A percentile compares a stretch with the other conserved stretches of the same genome.
These are phyloP conservation scores for Fusarium oligoseptatum DNA, from an alignment of 2,329 filamentous ascomycete genomes.

Conservation along the genomic window DNA sequence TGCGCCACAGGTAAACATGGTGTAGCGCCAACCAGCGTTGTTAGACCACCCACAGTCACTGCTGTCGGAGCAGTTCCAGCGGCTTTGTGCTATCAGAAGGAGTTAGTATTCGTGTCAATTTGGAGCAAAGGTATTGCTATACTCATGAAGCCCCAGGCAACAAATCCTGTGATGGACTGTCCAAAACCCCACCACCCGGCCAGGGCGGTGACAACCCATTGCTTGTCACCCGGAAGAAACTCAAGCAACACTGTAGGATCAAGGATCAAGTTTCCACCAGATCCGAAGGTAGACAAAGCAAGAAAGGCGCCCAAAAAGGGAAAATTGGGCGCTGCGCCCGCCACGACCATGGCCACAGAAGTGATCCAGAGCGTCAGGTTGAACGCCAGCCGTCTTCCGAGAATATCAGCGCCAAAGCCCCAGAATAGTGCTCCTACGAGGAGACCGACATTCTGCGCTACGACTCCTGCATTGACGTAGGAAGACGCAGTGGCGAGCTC, in stretches of 20 bases:
- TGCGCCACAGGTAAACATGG: constrained; percentile 30
- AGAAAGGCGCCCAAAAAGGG: constrained; percentile 13
- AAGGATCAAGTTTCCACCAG: constrained; percentile 23
- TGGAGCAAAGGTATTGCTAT: background rate
- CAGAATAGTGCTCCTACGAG: constrained; percentile 21
- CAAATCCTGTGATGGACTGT: constrained; percentile 12
- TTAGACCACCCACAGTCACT: background rate
- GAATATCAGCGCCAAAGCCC: constrained; percentile 28
- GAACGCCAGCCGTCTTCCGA: constrained; percentile 24
- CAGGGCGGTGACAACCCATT: constrained; percentile 21
- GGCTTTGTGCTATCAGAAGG: background rate
- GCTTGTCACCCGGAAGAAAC: constrained; percentile 13
- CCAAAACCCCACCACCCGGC: constrained; percentile 32
- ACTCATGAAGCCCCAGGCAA: constrained; percentile 19
- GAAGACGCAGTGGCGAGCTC: constrained; percentile 12
- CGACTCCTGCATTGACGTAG: constrained; percentile 11
- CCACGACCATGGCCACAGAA: background rate
- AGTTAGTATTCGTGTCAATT: background rate
- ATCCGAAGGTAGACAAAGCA: constrained; percentile 1
- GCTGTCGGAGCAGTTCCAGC: constrained; percentile 5
- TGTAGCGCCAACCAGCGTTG: constrained; percentile 22
- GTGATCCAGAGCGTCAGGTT: constrained; percentile 23
- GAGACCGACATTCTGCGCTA: constrained; percentile 20
- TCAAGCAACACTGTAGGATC: constrained; percentile 28
- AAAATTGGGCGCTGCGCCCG: constrained; percentile 9